A percentile compares a stretch with the other conserved stretches of the same genome.
Conservation (phyloP, 306 rosid species). For the Delonix regia region DNA sequence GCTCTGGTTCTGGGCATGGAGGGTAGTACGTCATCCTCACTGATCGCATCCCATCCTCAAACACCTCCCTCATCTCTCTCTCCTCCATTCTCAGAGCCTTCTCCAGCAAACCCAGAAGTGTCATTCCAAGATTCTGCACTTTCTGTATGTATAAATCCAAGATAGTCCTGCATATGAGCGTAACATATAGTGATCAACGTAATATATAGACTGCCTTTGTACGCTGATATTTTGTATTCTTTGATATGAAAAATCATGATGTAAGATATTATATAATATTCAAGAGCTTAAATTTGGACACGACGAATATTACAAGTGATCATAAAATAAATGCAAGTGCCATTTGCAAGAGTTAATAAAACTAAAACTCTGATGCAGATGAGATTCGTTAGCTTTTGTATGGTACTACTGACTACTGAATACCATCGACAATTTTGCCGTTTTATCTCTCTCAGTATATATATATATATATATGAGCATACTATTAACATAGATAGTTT, state of each 20-base stretch:
- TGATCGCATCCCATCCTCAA: slow-evolving; percentile 62
- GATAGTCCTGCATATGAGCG: slow-evolving; percentile 36
- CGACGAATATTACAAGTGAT: too few species aligned
- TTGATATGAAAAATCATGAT: too few species aligned
- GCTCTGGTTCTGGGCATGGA: slow-evolving; percentile 70
- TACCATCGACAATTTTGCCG: too few species aligned
- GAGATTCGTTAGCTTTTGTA: too few species aligned
- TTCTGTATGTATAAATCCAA: slow-evolving; percentile 56
- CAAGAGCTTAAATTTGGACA: too few species aligned
- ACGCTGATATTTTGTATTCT: neutral
- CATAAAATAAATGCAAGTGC: too few species aligned
- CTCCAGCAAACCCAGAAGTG: slow-evolving; percentile 43
- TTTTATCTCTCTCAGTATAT: too few species aligned
- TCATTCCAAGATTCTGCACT: slow-evolving; percentile 44
- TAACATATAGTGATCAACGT: neutral
- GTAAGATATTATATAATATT: too few species aligned
- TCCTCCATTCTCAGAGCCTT: slow-evolving; percentile 48
- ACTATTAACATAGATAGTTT: neutral
- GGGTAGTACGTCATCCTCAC: slow-evolving; percentile 73
- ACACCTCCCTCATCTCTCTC: slow-evolving; percentile 41
- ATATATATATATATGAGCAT: too few species aligned
- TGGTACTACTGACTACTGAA: too few species aligned
- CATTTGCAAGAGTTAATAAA: too few species aligned
- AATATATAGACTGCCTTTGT: neutral
- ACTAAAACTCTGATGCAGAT: too few species aligned